phyloP scores from a whole-genome alignment of 768 basidiomycete genomes.

The Inosperma sp. region DNA sequence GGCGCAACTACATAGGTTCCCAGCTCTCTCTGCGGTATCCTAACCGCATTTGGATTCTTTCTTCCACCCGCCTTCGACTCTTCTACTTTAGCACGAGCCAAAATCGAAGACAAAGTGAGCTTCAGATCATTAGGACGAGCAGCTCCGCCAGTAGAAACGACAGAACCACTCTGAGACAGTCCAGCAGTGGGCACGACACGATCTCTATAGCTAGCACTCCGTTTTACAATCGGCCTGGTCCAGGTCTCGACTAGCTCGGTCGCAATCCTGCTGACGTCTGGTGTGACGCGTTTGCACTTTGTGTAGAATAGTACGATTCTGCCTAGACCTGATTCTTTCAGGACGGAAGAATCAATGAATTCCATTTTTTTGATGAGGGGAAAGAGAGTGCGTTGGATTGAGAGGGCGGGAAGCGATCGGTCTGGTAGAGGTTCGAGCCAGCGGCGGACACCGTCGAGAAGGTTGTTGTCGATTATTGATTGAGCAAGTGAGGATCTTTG shows the following conservation, averaged over 20 bases:
- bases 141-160: slow-evolving; percentile 29
- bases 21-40: slow-evolving; percentile 73
- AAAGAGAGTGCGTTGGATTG: slow-evolving; percentile 93
- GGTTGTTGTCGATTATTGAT: slow-evolving; percentile 92
- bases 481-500: slow-evolving; percentile 76
- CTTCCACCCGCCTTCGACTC: slow-evolving; percentile 45
- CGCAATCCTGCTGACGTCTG: slow-evolving; percentile 76
- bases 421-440: slow-evolving; percentile 97
- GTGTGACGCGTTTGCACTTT: slow-evolving; percentile 84
- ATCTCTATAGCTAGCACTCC: slow-evolving; percentile 77
- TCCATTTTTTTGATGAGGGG: slow-evolving; percentile 81
- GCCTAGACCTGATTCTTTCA: slow-evolving; percentile 89
- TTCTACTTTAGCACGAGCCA: slow-evolving; percentile 59
- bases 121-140: neutral
- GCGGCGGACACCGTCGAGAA: slow-evolving; percentile 80
- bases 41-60: slow-evolving; percentile 70
- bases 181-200: slow-evolving; percentile 59
- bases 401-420: slow-evolving; percentile 87
- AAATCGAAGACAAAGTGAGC: slow-evolving; percentile 24
- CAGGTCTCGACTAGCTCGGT: slow-evolving; percentile 79
- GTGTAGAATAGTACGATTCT: slow-evolving; percentile 93
- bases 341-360: slow-evolving; percentile 82
- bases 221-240: slow-evolving; percentile 90
- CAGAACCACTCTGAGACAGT: slow-evolving; percentile 31
- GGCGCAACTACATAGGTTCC: slow-evolving; percentile 82